Evolutionary conservation across 2,329 filamentous ascomycete species (phyloP).

Genomic region (Zymoseptoria crescenta): DNA sequence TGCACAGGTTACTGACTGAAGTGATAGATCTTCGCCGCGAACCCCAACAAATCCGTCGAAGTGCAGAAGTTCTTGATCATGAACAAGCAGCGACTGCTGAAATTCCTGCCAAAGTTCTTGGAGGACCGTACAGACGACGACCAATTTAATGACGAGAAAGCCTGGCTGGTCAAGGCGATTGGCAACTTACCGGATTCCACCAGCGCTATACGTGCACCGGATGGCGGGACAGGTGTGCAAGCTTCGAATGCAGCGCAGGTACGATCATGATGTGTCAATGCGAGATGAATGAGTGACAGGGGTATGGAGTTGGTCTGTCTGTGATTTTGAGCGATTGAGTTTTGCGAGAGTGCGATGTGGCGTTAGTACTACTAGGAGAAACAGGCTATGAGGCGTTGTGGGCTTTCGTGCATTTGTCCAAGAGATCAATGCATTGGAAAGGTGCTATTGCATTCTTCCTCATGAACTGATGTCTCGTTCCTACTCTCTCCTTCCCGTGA

Average conservation of each 20-base stretch:
- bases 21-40: conserved; percentile 80
- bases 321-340: background rate
- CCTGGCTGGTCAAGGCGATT: conserved; percentile 94
- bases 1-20: conserved; percentile 5
- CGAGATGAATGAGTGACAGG: background rate
- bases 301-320: background rate
- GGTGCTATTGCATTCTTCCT: background rate
- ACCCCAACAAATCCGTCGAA: conserved; percentile 93
- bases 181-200: conserved; percentile 29
- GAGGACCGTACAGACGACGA: conserved; percentile 95
- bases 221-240: background rate
- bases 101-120: conserved; percentile 83
- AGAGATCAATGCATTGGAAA: background rate
- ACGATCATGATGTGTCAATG: background rate
- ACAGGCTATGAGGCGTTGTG: background rate
- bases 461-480: too few relatives aligned
- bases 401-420: background rate
- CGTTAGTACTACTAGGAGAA: background rate
- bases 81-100: conserved; percentile 84
- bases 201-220: conserved; percentile 13
- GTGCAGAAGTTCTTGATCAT: conserved; percentile 94
- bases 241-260: background rate
- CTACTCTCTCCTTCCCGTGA: too few relatives aligned
- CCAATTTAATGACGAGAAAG: conserved; percentile 96
- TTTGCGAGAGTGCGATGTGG: background rate